Conservation (phyloP, 495 filamentous ascomycete genomes). For the Parachaetomium inaequale region DNA sequence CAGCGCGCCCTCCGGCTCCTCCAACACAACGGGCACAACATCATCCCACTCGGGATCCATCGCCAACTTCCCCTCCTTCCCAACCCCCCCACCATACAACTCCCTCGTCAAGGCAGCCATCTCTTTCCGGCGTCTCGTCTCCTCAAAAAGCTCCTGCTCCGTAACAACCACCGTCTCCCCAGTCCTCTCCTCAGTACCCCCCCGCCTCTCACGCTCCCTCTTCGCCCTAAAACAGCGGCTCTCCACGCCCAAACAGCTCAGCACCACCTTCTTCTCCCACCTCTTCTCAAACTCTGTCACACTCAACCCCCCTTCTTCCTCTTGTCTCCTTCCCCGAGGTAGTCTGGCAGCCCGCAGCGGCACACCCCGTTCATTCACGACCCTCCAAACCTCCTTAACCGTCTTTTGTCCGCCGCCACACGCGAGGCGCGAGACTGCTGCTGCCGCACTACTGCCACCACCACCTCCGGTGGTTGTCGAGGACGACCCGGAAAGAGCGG, state of each 20-base stretch:
- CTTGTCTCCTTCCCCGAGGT: not conserved
- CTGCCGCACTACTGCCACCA: too few species aligned
- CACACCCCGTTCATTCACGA: slow-evolving; percentile 43
- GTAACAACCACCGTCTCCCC: slow-evolving; percentile 29
- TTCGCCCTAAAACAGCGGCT: slow-evolving; percentile 31
- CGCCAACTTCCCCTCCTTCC: slow-evolving; percentile 51
- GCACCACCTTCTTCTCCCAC: slow-evolving; percentile 25
- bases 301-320: not conserved
- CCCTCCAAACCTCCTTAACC: slow-evolving; percentile 49
- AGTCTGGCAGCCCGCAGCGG: slow-evolving; percentile 23
- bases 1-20: slow-evolving; percentile 76
- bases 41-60: slow-evolving; percentile 77
- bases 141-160: slow-evolving; percentile 44
- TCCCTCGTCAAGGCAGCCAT: slow-evolving; percentile 43
- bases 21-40: slow-evolving; percentile 73
- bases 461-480: not conserved
- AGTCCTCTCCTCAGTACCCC: slow-evolving; percentile 9
- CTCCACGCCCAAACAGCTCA: slow-evolving; percentile 30
- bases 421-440: not conserved
- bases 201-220: slow-evolving; percentile 26
- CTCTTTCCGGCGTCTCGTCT: slow-evolving; percentile 40
- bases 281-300: slow-evolving; percentile 35
- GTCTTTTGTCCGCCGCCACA: slow-evolving; percentile 34
- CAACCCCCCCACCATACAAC: slow-evolving; percentile 38
- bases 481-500: not conserved